phyloP scores from a whole-genome alignment of 495 filamentous ascomycete species.

The Amphirosellinia nigrospora region DNA sequence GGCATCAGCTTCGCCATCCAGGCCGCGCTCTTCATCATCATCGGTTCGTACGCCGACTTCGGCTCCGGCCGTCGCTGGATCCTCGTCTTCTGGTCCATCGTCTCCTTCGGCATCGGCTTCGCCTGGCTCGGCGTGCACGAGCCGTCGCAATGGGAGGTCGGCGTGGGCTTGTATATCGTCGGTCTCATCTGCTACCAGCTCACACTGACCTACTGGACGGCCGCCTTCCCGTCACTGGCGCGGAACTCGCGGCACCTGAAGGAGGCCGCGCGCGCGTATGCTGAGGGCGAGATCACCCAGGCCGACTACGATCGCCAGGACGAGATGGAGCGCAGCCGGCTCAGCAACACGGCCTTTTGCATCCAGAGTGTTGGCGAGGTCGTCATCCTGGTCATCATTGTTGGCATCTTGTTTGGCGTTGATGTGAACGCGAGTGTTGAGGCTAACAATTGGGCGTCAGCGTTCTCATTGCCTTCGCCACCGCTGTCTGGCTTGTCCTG shows the following conservation, averaged over 20 bases:
- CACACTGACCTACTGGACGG: conserved; percentile 70
- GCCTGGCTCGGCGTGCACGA: conserved; percentile 68
- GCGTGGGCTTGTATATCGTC: conserved; percentile 65
- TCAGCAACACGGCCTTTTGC: conserved; percentile 68
- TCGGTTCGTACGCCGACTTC: conserved; percentile 68
- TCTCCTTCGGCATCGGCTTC: conserved; percentile 67
- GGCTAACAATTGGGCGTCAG: conserved; percentile 70
- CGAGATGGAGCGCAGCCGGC: conserved; percentile 64
- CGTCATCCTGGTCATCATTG: conserved; percentile 65
- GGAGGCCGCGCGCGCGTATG: conserved; percentile 58
- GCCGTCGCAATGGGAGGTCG: conserved; percentile 60
- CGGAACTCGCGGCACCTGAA: conserved; percentile 62
- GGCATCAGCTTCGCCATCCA: conserved; percentile 71
- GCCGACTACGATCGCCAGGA: conserved; percentile 67
- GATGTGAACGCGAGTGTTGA: conserved; percentile 61
- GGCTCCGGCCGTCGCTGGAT: conserved; percentile 68
- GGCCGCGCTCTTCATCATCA: conserved; percentile 62
- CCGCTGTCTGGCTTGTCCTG: conserved; percentile 65
- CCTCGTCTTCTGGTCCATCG: conserved; percentile 61
- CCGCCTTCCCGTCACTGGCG: conserved; percentile 67
- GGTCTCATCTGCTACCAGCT: conserved; percentile 71
- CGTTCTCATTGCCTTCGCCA: conserved; percentile 68
- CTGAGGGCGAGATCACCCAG: conserved; percentile 57
- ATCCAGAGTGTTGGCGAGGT: conserved; percentile 66
- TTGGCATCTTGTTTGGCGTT: conserved; percentile 67